Base-by-base conservation (phyloP, 257 asterid genomes). In the Anisodus acutangulus region DNA sequence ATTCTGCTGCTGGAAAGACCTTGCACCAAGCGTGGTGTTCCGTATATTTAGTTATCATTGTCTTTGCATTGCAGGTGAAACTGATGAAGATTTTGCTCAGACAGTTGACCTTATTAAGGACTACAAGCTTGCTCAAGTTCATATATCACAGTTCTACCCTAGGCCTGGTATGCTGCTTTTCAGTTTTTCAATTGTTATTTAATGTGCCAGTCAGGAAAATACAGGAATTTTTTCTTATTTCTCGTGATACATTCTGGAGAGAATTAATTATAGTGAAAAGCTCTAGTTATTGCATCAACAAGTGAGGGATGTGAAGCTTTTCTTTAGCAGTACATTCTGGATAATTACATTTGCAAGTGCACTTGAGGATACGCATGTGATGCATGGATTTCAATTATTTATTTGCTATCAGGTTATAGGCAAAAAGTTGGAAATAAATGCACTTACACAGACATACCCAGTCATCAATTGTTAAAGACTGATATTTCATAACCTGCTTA, bases 81-180 rank as follows among this genome's bases (percentile, higher is more conserved):
- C 97, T 85, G 97, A 94, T 90, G 98, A 90, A 90, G 95, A 95
- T 87, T 95, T 94, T 90, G 94, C 90, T 83, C 90, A 90, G 83
- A 95, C 98, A 3, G 88, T 94, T 83, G 87, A 93, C 88, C 98
- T 95, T 85, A 88, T 95, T 82, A 94, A 87, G 92, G 92, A 93
- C 63, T 94, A 95, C 91, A 91, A 92, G 88, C 88, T 95, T 85
- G 88, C 98, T 85, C 98, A 92, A 92, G 97, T 95, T 87, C 98
- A 94, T 90, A 95, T 95, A 86, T 95, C 98, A 83, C 98, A 95
- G 86, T 95, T 93, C 87, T 95, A 95, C 89, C 97, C 98, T 84
- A 92, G 97, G 69, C 98, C 98, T 53, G 98, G 98, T 95, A 85
- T 81, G 91, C 84, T 80, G 71, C 84, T 72, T 51, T 60, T 80